These are phyloP conservation scores for Suillus bovinus DNA, from an alignment of 768 basidiomycete species.

Conservation along the genomic window DNA sequence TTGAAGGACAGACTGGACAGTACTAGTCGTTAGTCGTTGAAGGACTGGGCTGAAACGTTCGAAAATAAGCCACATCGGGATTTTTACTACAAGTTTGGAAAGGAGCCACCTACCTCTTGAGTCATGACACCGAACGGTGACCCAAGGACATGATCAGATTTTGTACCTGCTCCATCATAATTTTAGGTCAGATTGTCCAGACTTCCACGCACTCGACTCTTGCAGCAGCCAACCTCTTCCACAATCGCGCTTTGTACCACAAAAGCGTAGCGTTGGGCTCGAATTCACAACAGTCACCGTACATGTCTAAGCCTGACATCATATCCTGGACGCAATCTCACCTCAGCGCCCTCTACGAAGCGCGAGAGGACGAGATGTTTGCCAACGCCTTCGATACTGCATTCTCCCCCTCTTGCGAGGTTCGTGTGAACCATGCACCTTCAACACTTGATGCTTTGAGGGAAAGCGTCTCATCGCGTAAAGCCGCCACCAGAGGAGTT, in stretches of 20 bases:
- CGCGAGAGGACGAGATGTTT: constrained; percentile 13
- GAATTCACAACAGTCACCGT: constrained; percentile 1
- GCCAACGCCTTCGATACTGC: constrained; percentile 24
- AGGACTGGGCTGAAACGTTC: too few species aligned
- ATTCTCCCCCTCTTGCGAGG: constrained; percentile 36
- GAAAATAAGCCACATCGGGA: too few species aligned
- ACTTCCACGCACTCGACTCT: constrained; percentile 1
- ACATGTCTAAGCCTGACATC: constrained; percentile 9
- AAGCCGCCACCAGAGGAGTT: constrained; percentile 18
- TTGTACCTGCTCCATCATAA: not conserved
- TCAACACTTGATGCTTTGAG: constrained; percentile 27
- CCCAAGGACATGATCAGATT: not conserved
- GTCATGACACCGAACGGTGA: too few species aligned
- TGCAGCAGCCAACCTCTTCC: not conserved
- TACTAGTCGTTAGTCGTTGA: too few species aligned
- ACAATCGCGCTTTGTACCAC: constrained; percentile 3
- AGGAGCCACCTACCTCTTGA: too few species aligned
- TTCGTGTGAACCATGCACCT: constrained; percentile 34
- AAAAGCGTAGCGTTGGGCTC: not conserved
- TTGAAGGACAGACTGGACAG: too few species aligned
- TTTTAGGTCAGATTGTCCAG: constrained; percentile 1
- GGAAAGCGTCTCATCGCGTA: constrained; percentile 25
- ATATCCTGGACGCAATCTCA: constrained; percentile 31
- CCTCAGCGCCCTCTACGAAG: constrained; percentile 30
- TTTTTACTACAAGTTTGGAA: not conserved